A percentile compares a stretch with the other conserved stretches of the same genome.
Conservation (phyloP, 2,329 filamentous ascomycete genomes). For the Fusarium virguliforme region DNA sequence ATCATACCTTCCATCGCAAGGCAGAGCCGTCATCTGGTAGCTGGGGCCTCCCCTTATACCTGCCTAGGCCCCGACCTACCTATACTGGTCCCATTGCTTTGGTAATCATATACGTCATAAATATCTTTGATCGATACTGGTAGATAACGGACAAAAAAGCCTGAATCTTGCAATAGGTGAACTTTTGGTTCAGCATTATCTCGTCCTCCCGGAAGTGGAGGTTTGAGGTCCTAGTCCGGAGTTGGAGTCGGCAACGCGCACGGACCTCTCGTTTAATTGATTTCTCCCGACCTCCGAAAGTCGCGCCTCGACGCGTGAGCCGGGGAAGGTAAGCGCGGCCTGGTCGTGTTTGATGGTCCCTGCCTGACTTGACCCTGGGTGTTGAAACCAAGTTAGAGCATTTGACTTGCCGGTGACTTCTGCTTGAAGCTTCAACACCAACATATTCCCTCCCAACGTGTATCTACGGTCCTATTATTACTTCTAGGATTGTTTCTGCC, state of each 20-base stretch:
- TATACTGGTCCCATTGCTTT: too few species aligned
- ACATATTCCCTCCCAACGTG: slow-evolving; percentile 20
- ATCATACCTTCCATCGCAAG: not conserved
- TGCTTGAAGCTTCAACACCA: slow-evolving; percentile 31
- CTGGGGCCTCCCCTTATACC: not conserved
- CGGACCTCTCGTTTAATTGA: slow-evolving; percentile 50
- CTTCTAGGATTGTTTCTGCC: not conserved
- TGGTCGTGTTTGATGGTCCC: slow-evolving; percentile 33
- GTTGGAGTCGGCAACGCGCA: slow-evolving; percentile 23
- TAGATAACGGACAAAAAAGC: not conserved
- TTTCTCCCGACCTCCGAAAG: slow-evolving; percentile 37
- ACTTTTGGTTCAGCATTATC: not conserved
- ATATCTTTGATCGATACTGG: too few species aligned
- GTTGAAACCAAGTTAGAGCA: slow-evolving; percentile 31
- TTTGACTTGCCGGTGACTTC: slow-evolving; percentile 25
- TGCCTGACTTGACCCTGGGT: slow-evolving; percentile 23
- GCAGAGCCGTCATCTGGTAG: not conserved
- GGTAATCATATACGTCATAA: too few species aligned
- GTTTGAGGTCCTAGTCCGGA: not conserved
- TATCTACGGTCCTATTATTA: slow-evolving; percentile 10
- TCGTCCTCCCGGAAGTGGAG: too few species aligned
- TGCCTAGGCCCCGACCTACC: too few species aligned
- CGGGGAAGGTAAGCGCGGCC: slow-evolving; percentile 44
- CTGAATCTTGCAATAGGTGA: not conserved
- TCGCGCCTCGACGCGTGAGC: slow-evolving; percentile 47